phyloP scores from a whole-genome alignment of 2,329 filamentous ascomycete species.

The Alternaria sp. region DNA sequence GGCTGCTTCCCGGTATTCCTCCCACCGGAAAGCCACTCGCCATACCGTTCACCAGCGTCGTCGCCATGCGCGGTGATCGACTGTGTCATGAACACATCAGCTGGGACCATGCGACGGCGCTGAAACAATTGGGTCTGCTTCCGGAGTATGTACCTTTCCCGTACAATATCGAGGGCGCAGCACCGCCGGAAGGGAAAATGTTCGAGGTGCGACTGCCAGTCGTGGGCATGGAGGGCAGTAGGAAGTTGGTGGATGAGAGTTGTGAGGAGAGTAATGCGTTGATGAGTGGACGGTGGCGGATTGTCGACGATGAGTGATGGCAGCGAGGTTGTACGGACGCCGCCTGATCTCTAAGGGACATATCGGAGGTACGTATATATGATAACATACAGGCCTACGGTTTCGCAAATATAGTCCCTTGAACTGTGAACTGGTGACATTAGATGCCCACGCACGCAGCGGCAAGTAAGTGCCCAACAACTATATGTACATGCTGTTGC shows the following conservation, averaged over 20 bases:
- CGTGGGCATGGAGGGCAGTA: conserved; percentile 61
- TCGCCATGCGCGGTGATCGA: conserved; percentile 71
- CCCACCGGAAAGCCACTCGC: conserved; percentile 49
- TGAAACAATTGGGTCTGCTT: conserved; percentile 67
- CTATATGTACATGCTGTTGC: no score
- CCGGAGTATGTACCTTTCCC: conserved; percentile 71
- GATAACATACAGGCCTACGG: fast-evolving
- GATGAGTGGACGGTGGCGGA: conserved; percentile 50
- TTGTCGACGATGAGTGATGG: conserved; percentile 34
- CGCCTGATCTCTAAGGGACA: fast-evolving
- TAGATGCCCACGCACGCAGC: no score
- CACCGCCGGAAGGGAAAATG: conserved; percentile 49
- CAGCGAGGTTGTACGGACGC: background rate
- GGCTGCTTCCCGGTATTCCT: conserved; percentile 46
- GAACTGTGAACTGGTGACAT: no score
- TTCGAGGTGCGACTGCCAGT: conserved; percentile 69
- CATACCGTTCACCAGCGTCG: conserved; percentile 70
- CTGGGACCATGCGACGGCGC: conserved; percentile 71
- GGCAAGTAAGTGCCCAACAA: no score
- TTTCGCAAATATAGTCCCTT: background rate
- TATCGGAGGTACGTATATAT: background rate
- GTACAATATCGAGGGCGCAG: conserved; percentile 34
- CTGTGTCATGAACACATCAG: conserved; percentile 74
- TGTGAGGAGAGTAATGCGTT: conserved; percentile 63
- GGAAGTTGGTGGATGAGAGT: conserved; percentile 60